phyloP scores from a whole-genome alignment of 257 asterid species.

The Fraxinus americana region DNA sequence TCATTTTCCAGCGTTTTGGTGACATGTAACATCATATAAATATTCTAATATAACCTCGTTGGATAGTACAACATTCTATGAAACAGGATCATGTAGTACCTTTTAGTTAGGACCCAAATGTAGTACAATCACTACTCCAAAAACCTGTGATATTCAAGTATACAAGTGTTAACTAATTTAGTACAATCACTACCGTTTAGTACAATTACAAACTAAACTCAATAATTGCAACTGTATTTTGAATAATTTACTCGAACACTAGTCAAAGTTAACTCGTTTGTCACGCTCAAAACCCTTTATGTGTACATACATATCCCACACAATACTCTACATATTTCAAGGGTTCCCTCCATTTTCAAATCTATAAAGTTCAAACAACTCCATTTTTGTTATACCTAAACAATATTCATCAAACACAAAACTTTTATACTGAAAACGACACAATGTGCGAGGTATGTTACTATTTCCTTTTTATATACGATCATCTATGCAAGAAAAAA shows the following conservation, averaged over 20 bases:
- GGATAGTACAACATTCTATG: background rate
- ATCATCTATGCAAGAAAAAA: background rate
- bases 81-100: slow-evolving; percentile 14
- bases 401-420: background rate
- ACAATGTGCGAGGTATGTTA: slow-evolving; percentile 45
- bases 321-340: slow-evolving; percentile 2
- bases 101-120: background rate
- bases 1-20: background rate
- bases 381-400: slow-evolving; percentile 4
- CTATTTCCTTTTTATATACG: background rate
- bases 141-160: background rate
- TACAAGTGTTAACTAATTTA: background rate
- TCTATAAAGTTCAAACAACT: slow-evolving; percentile 29
- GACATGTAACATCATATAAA: background rate
- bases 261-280: no score
- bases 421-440: background rate
- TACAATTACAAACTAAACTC: background rate
- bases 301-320: background rate
- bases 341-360: slow-evolving; percentile 37
- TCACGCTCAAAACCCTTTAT: no score
- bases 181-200: background rate
- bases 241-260: no score
- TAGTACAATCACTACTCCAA: background rate
- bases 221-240: background rate
- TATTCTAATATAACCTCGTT: background rate